phyloP scores from a whole-genome alignment of 2,329 filamentous ascomycete genomes.

The Fusarium sp. region DNA sequence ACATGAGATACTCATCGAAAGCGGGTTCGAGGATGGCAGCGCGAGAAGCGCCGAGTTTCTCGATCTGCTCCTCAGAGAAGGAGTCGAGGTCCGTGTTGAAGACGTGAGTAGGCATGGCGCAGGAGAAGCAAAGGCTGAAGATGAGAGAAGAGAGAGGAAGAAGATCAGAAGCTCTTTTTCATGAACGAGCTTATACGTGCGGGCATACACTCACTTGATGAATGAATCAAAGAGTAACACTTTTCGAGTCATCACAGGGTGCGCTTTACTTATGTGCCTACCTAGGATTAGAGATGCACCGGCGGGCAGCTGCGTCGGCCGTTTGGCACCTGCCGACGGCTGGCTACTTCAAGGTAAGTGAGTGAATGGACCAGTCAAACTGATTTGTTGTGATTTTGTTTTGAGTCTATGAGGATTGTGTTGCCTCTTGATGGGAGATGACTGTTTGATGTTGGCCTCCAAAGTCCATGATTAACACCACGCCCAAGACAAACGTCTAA shows the following conservation, averaged over 20 bases:
- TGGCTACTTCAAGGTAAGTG: neutral
- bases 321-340: conserved; percentile 24
- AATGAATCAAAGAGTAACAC: neutral
- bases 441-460: neutral
- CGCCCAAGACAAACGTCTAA: neutral
- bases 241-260: neutral
- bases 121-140: neutral
- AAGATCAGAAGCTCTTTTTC: neutral
- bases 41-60: neutral
- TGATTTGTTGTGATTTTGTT: neutral
- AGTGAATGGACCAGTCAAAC: neutral
- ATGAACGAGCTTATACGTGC: neutral
- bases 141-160: neutral
- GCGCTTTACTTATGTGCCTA: neutral
- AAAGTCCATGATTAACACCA: neutral
- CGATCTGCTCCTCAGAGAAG: neutral
- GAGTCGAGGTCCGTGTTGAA: conserved; percentile 8
- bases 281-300: neutral
- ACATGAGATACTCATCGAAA: conserved; percentile 29
- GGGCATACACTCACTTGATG: neutral
- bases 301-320: conserved; percentile 24
- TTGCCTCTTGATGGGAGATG: neutral
- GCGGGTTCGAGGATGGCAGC: conserved; percentile 24
- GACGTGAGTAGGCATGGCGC: conserved; percentile 13
- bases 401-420: neutral